phyloP scores from a whole-genome alignment of 2,329 filamentous ascomycete genomes.

The Chalara sp. region DNA sequence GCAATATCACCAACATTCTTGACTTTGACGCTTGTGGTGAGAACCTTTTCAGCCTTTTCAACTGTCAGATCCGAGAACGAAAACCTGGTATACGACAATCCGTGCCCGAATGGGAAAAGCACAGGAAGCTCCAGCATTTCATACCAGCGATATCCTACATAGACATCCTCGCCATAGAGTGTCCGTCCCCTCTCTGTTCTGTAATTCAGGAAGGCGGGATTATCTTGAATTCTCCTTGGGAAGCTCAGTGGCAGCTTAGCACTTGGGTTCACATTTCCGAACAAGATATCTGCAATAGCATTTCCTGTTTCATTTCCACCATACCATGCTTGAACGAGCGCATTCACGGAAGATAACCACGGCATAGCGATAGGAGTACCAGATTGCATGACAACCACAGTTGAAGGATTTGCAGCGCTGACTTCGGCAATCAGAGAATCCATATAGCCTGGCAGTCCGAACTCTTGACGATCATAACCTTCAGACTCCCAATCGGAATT shows the following conservation, averaged over 20 bases:
- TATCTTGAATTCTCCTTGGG: constrained; percentile 60
- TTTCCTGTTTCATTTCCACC: constrained; percentile 61
- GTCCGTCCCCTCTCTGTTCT: constrained; percentile 62
- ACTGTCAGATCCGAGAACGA: constrained; percentile 31
- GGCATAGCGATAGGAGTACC: constrained; percentile 70
- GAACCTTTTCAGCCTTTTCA: background rate
- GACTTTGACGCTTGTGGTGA: constrained; percentile 38
- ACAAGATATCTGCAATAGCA: constrained; percentile 56
- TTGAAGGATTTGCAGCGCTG: constrained; percentile 58
- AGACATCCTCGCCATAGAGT: constrained; percentile 74
- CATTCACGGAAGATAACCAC: constrained; percentile 36
- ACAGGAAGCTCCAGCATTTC: constrained; percentile 60
- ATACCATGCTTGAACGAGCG: constrained; percentile 39
- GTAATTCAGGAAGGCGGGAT: constrained; percentile 72
- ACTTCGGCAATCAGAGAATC: constrained; percentile 65
- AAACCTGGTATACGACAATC: constrained; percentile 72
- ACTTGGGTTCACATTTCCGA: constrained; percentile 55
- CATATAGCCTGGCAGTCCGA: constrained; percentile 68
- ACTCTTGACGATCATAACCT: constrained; percentile 69
- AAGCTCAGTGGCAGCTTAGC: constrained; percentile 71
- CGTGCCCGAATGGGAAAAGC: constrained; percentile 74
- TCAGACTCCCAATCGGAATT: constrained; percentile 75
- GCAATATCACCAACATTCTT: constrained; percentile 53
- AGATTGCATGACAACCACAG: constrained; percentile 69
- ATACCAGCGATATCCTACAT: constrained; percentile 76